Base-by-base conservation (phyloP, 805 yeast species). In the Groenewaldozyma salmanticensis region DNA sequence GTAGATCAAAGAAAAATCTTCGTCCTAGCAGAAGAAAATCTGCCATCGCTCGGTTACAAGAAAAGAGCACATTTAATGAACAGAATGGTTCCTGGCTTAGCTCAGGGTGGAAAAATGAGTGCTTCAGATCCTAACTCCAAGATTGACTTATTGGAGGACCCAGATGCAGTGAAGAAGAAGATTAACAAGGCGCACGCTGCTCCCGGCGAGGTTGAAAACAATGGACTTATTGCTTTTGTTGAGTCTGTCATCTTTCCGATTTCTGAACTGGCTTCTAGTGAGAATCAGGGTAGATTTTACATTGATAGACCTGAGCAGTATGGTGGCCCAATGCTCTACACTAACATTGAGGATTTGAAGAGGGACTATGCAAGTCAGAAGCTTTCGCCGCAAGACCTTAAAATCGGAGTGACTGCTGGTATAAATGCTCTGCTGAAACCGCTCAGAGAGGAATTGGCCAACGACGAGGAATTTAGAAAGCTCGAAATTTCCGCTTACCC, bases 21-120 rank as follows among this genome's bases (percentile, higher is more conserved):
- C 53, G 96, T 87, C 21, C 72, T 92, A 41, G 97, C 98, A 5
- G 98, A 92, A 64, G 98, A 92, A 67, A 81, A 83, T 65, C 75
- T 92, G 59, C 88, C 79, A 33, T 59, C 76, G 38, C 56, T 92
- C 42, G 96, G 96, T 33, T 92, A 90, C 79, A 85, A 83, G 67
- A 92, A 92, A 72, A 81, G 99, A 62, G 98, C 94, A 22, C 99
- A 92, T 67, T 71, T 92, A 59, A 92, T 92, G 99, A 92, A 92
- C 68, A 90, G 87, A 42, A 90, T 92, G 97, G 96, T 94, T 36
- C 98, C 98, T 38, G 97, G 98, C 41, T 75, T 92, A 54, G 78
- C 81, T 24, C 96, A 88, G 66, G 96, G 97, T 54, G 98, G 71
- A 56, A 92, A 92, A 62, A 92, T 92, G 99, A 85, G 96, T 54